Percentiles rank a stretch among this genome's conserved stretches.
Conservation (phyloP, 257 asterid genomes). For the Solanum gracilifrons region DNA sequence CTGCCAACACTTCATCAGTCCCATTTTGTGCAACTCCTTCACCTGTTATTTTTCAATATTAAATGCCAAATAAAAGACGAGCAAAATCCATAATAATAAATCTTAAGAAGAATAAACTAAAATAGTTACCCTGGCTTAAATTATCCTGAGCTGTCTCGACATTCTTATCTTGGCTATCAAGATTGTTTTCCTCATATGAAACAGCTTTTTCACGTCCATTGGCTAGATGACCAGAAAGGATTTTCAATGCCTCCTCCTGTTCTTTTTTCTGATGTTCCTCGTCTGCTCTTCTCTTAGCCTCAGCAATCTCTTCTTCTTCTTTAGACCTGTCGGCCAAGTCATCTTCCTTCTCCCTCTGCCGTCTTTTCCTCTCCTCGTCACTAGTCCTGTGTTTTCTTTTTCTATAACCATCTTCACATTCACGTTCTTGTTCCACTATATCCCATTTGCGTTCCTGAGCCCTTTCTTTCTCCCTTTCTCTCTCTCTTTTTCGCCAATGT, state of each 20-base stretch:
- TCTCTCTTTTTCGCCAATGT: conserved; percentile 79
- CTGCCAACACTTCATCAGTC: conserved; percentile 25
- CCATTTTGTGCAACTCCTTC: conserved; percentile 51
- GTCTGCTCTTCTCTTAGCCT: conserved; percentile 59
- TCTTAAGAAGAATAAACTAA: background rate
- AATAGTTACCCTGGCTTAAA: conserved; percentile 26
- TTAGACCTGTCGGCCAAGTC: conserved; percentile 66
- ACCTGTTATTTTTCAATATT: conserved; percentile 25
- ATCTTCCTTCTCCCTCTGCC: conserved; percentile 86
- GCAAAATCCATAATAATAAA: background rate
- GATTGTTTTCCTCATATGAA: conserved; percentile 31
- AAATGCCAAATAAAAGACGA: conserved; percentile 1
- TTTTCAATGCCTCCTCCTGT: conserved; percentile 45
- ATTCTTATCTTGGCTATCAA: conserved; percentile 26
- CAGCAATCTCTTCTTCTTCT: conserved; percentile 85
- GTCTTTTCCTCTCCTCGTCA: conserved; percentile 81
- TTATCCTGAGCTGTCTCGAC: conserved; percentile 30
- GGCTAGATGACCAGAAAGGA: conserved; percentile 24
- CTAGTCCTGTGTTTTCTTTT: conserved; percentile 75
- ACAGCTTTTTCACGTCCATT: conserved; percentile 29
- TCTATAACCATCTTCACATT: conserved; percentile 69
- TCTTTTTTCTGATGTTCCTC: conserved; percentile 57
- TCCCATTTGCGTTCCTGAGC: conserved; percentile 84
- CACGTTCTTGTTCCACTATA: conserved; percentile 71
- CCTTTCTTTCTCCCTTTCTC: conserved; percentile 85